Conservation (phyloP, 208 protist genomes). For the Trypanosoma lewisi region DNA sequence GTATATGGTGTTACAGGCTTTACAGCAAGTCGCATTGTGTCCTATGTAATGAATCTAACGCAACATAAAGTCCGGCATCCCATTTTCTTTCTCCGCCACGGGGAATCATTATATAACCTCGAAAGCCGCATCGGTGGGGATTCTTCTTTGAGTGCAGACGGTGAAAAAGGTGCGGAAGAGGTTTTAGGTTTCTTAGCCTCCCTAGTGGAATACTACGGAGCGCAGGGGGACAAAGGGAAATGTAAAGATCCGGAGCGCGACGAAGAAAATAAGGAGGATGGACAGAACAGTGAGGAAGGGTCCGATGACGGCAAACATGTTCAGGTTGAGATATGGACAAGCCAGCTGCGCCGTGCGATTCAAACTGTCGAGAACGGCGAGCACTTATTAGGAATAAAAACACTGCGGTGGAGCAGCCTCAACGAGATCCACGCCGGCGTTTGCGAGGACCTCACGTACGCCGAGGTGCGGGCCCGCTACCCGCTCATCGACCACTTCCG, state of each 20-base stretch:
- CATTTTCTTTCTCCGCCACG: slow-evolving; percentile 89
- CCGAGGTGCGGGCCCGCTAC: slow-evolving; percentile 66
- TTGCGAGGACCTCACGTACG: slow-evolving; percentile 86
- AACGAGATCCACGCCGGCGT: slow-evolving; percentile 91
- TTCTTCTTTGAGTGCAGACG: slow-evolving; percentile 69
- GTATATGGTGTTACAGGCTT: slow-evolving; percentile 74
- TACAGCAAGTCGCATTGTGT: slow-evolving; percentile 71
- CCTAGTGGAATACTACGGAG: slow-evolving; percentile 46
- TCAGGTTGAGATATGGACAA: slow-evolving; percentile 83
- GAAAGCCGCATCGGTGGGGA: slow-evolving; percentile 89
- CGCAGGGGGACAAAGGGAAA: not conserved
- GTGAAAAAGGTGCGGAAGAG: slow-evolving; percentile 58
- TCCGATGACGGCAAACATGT: not conserved
- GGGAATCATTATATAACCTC: slow-evolving; percentile 81
- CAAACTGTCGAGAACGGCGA: slow-evolving; percentile 78
- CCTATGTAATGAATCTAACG: slow-evolving; percentile 84
- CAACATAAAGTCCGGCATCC: slow-evolving; percentile 83
- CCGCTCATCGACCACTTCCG: slow-evolving; percentile 80
- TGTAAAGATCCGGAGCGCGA: not conserved
- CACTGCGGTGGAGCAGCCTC: slow-evolving; percentile 77
- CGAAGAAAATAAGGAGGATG: not conserved
- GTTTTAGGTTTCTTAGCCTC: slow-evolving; percentile 80
- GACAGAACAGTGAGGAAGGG: not conserved
- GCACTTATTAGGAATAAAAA: slow-evolving; percentile 61
- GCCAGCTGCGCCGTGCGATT: slow-evolving; percentile 77